Evolutionary conservation across 176 grass and related monocot species (phyloP), one percentile per base, ranked within the genome.

Genomic region (Bromus sterilis): DNA sequence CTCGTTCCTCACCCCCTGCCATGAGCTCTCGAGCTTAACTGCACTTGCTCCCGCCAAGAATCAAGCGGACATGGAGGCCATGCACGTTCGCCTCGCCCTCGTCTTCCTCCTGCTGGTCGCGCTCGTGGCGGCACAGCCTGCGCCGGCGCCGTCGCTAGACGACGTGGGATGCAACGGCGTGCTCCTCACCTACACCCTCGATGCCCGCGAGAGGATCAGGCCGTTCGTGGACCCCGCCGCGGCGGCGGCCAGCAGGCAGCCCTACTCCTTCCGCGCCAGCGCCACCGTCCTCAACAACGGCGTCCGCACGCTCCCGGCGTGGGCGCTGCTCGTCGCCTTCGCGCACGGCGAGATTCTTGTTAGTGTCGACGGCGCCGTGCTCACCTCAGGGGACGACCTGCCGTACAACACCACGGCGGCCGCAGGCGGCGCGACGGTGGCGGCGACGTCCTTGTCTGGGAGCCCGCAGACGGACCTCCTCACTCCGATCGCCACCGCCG

Each of bases 401-500:
- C 94, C 94, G 9, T 91, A 97, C 74, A 87, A 93, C 90, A 90
- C 93, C 59, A 63, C 89, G 4, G 8, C 63, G 23, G 28, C 13
- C 3, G 49, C 2, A 4, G n/a, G 33, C 32, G 42, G 15, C 56
- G 43, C 7, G 7, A n/a, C n/a, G n/a, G n/a, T n/a, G n/a, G n/a
- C n/a, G n/a, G n/a, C n/a, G n/a, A 89, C 88, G 10, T 87, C 81
- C 28, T 89, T 97, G 69, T 80, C 86, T 9, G 94, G 94, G 29
- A 91, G 85, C 87, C 94, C 94, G 25, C 88, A 87, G 87, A 69
- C 84, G 43, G 89, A 97, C 68, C 91, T 97, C 60, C 78, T 76
- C 16, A 93, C 94, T 34, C 88, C 91, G 11, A 97, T 97, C 78
- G 78, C 86, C 53, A 94, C 92, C 0, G 92, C 88, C 81, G 91